These are phyloP conservation scores for Mycena olivaceomarginata DNA, from an alignment of 768 basidiomycete species.

Conservation along the genomic window DNA sequence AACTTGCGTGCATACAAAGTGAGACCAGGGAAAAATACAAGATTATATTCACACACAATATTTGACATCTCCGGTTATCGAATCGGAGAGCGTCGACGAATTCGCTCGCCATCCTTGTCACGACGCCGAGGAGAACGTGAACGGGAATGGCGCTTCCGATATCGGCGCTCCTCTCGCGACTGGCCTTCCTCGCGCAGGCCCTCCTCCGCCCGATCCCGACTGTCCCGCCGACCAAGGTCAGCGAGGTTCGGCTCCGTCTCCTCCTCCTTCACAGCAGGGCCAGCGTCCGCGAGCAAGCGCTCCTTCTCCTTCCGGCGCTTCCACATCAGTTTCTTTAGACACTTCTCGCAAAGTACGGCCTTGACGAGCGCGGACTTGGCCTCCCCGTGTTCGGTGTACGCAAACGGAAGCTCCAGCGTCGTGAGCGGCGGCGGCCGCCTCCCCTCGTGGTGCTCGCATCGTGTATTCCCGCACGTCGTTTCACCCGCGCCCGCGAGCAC, in stretches of 20 bases:
- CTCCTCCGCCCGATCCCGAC: not conserved
- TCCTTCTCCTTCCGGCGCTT: conserved; percentile 83
- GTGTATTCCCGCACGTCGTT: conserved; percentile 91
- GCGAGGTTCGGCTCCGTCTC: conserved; percentile 9
- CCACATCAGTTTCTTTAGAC: conserved; percentile 91
- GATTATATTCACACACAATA: not conserved
- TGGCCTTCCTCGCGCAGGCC: conserved; percentile 22
- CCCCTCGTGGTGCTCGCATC: conserved; percentile 80
- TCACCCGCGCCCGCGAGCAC: conserved; percentile 92
- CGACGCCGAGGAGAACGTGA: conserved; percentile 59
- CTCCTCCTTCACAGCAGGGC: conserved; percentile 13
- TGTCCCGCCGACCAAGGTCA: not conserved
- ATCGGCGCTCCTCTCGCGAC: conserved; percentile 9
- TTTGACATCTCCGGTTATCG: not conserved
- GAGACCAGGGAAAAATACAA: conserved; percentile 2
- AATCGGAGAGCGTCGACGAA: conserved; percentile 27
- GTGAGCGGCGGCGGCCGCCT: conserved; percentile 63
- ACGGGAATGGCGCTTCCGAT: conserved; percentile 54
- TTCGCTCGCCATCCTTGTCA: conserved; percentile 6
- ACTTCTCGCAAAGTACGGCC: conserved; percentile 88
- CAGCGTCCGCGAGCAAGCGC: conserved; percentile 25
- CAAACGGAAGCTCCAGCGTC: conserved; percentile 93
- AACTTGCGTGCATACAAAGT: not conserved
- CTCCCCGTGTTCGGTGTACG: conserved; percentile 88
- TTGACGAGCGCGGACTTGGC: conserved; percentile 92